Evolutionary conservation across 1,139 yeast species (phyloP), one percentile per base, ranked within the genome.

Genomic region (Candida pseudoviswanathii): DNA sequence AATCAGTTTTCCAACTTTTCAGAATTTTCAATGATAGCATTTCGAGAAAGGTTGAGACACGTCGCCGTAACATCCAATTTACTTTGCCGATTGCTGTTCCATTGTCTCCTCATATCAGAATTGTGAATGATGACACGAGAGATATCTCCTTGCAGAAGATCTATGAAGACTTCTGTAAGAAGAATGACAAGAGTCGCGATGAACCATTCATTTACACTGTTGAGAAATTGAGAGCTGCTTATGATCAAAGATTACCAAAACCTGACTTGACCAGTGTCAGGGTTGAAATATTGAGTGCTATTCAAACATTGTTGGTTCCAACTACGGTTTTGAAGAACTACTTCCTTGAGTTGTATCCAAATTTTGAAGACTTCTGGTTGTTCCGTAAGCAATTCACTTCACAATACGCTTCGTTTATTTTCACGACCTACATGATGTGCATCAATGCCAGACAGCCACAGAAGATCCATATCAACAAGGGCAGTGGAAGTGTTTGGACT

Each of bases 371-470:
- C 63, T 94, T 92, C 75, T 95, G 99, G 99, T 71, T 92, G 49
- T 95, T 95, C 85, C 82, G 98, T 55, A 92, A 92, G 62, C 97
- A 91, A 63, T 95, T 95, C 62, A 84, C 97, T 8, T 87, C 96
- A 21, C 97, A 92, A 68, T 95, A 94, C 69, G 97, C 98, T n/a
- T 86, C 96, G 1, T 88, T 94, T 59, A 84, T 92, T 37, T 94
- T 94, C 68, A 86, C 92, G 77, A 89, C 98, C 0, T 90, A 89
- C 64, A 85, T 94, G 90, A 84, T 95, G 89, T 86, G 96, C 70
- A 91, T 95, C 59, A 90, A 90, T 66, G 85, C 88, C 49, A 84
- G 99, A 63, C 94, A 90, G 58, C 99, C 99, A 2, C 96, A 89
- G 66, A 95, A 92, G 77, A 88, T 94, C 53, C 87, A 87, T 66